Percentiles rank a stretch among this genome's conserved stretches.
These are phyloP conservation scores for Chrysanthemum makinoi DNA, from an alignment of 129 eudicot genomes.

Conservation along the genomic window DNA sequence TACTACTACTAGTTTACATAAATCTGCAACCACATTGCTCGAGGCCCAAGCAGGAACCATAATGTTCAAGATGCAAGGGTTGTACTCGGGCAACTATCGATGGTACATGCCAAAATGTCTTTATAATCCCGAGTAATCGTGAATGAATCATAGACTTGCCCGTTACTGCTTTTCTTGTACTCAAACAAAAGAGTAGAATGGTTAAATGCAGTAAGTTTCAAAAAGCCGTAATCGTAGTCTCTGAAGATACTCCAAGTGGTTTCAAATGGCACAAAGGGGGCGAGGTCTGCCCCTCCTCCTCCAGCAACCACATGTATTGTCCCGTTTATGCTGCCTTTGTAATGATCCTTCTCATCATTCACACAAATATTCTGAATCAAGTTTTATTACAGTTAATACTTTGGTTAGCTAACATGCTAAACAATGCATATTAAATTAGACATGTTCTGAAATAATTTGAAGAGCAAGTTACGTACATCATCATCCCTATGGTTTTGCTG, in stretches of 20 bases:
- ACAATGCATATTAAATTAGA: too few relatives aligned
- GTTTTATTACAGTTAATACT: background rate
- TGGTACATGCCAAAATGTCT: slow-evolving; percentile 62
- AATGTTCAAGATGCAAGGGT: slow-evolving; percentile 53
- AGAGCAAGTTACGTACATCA: too few relatives aligned
- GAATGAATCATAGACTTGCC: slow-evolving; percentile 66
- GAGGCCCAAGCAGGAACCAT: background rate
- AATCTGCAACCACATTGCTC: background rate
- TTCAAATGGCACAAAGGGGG: slow-evolving; percentile 38
- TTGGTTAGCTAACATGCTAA: background rate
- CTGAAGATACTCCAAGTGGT: slow-evolving; percentile 61
- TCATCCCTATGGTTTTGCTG: too few relatives aligned
- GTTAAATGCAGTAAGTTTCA: slow-evolving; percentile 67
- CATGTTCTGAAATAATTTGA: too few relatives aligned
- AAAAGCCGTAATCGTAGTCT: slow-evolving; percentile 66
- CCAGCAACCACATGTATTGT: slow-evolving; percentile 73
- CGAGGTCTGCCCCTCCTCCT: slow-evolving; percentile 63
- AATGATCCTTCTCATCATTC: slow-evolving; percentile 42
- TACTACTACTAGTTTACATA: background rate
- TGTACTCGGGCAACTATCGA: slow-evolving; percentile 54
- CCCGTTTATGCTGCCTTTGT: slow-evolving; percentile 53
- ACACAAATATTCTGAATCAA: slow-evolving; percentile 58
- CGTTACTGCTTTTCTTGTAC: slow-evolving; percentile 69
- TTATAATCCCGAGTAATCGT: slow-evolving; percentile 63
- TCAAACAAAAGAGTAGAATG: slow-evolving; percentile 64